Conservation (phyloP, 192 early-diverging fungal genomes). For the Neocallimastix lanati region DNA sequence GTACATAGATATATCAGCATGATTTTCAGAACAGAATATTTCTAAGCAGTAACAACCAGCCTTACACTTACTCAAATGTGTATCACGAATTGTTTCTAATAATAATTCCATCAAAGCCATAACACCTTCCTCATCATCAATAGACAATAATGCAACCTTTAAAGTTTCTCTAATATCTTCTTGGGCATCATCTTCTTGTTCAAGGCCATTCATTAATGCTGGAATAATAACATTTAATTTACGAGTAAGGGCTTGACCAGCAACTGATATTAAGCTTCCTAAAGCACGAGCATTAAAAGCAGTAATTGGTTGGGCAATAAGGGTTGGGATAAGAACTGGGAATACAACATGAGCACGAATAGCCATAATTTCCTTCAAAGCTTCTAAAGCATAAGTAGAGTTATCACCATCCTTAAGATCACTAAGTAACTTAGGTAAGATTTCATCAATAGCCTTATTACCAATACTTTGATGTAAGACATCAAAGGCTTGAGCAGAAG, state of each 20-base stretch:
- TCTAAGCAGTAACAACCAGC: conserved; percentile 41
- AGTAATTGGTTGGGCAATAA: conserved; percentile 70
- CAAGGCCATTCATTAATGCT: conserved; percentile 62
- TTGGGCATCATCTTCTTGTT: conserved; percentile 39
- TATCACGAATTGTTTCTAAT: conserved; percentile 46
- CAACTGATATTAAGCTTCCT: conserved; percentile 72
- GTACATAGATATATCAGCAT: conserved; percentile 41
- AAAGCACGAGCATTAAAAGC: conserved; percentile 85
- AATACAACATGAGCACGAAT: conserved; percentile 93
- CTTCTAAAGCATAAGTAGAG: conserved; percentile 66
- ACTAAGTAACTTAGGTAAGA: conserved; percentile 74
- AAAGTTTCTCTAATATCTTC: conserved; percentile 57
- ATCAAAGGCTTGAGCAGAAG: conserved; percentile 90
- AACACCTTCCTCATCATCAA: conserved; percentile 69
- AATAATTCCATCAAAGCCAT: conserved; percentile 60
- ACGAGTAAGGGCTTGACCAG: conserved; percentile 64
- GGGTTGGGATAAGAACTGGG: conserved; percentile 91
- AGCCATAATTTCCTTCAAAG: conserved; percentile 92
- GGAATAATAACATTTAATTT: conserved; percentile 63
- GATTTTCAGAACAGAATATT: conserved; percentile 44
- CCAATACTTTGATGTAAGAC: conserved; percentile 80
- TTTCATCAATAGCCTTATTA: conserved; percentile 77
- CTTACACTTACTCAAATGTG: conserved; percentile 22
- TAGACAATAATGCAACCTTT: conserved; percentile 45
- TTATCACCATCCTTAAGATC: conserved; percentile 30